These are phyloP conservation scores for Alternaria sp. DNA, from an alignment of 2,329 filamentous ascomycete genomes.

Conservation along the genomic window DNA sequence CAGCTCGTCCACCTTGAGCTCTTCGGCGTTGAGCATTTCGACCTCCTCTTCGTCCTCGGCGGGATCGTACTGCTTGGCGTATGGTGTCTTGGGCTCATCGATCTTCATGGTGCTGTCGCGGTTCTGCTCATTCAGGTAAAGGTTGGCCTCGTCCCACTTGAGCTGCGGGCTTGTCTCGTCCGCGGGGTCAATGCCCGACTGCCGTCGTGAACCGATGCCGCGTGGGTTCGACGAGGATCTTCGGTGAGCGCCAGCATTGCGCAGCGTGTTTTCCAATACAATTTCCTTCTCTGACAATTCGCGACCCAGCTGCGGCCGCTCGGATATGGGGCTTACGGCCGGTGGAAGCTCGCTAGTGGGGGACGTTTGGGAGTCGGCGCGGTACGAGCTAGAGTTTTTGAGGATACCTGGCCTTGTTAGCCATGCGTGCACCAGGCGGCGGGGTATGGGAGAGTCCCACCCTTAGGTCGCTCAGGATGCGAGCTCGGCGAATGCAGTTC, in stretches of 20 bases:
- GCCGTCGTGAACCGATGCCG: conserved; percentile 73
- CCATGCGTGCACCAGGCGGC: neutral
- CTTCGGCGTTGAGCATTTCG: conserved; percentile 69
- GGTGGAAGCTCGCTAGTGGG: conserved; percentile 52
- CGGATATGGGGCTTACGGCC: conserved; percentile 39
- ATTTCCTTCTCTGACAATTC: conserved; percentile 80
- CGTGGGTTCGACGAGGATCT: conserved; percentile 78
- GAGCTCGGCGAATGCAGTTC: conserved; percentile 43
- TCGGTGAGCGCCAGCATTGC: conserved; percentile 88
- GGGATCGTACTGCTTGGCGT: conserved; percentile 89
- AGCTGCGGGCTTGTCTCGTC: conserved; percentile 74
- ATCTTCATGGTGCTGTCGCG: conserved; percentile 98
- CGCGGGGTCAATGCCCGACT: conserved; percentile 62
- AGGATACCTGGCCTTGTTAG: conserved; percentile 74
- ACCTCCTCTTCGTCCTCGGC: conserved; percentile 82
- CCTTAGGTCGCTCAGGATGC: conserved; percentile 53
- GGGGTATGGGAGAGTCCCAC: conserved; percentile 29
- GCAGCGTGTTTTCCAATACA: conserved; percentile 90
- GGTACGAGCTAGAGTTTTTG: conserved; percentile 79
- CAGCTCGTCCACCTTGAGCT: conserved; percentile 72
- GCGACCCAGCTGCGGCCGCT: conserved; percentile 53
- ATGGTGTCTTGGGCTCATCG: conserved; percentile 96
- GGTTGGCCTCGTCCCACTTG: conserved; percentile 98
- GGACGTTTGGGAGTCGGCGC: conserved; percentile 57
- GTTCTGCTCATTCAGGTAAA: conserved; percentile 96